phyloP scores from a whole-genome alignment of 1,139 yeast species.

The Saccharomyces hybrid region DNA sequence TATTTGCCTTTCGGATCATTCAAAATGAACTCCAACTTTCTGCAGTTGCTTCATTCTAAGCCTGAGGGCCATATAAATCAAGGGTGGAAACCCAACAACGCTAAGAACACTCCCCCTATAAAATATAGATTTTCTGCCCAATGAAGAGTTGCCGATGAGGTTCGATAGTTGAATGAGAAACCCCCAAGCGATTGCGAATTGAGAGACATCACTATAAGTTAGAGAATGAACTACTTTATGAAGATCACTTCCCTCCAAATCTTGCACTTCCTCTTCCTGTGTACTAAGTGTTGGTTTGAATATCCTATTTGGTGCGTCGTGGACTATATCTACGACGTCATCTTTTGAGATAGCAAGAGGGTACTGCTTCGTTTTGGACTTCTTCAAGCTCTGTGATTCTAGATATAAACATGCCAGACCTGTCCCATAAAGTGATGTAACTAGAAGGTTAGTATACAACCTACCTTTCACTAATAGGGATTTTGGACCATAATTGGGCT shows the following conservation, averaged over 20 bases:
- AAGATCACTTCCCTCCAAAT: slow-evolving; percentile 3
- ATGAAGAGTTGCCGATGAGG: slow-evolving; percentile 3
- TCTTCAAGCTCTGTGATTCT: background rate
- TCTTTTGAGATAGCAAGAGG: background rate
- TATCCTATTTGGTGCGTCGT: slow-evolving; percentile 14
- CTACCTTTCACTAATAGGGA: background rate
- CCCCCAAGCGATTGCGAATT: slow-evolving; percentile 18
- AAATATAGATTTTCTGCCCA: background rate
- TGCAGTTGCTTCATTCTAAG: slow-evolving; percentile 8
- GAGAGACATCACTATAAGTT: slow-evolving; percentile 18
- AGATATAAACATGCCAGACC: slow-evolving; percentile 4
- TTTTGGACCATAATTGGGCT: background rate
- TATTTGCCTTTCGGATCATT: slow-evolving; percentile 1
- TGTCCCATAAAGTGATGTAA: background rate
- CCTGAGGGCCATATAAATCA: slow-evolving; percentile 9
- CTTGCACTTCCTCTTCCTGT: slow-evolving; percentile 8
- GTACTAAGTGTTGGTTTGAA: slow-evolving; percentile 7
- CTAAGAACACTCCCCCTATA: slow-evolving; percentile 11
- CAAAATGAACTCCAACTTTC: slow-evolving; percentile 8
- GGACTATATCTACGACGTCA: slow-evolving; percentile 8
- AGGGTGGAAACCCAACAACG: slow-evolving; percentile 15
- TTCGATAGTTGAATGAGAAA: slow-evolving; percentile 17
- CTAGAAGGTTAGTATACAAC: background rate
- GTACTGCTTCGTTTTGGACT: slow-evolving; percentile 5
- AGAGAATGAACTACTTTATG: slow-evolving; percentile 10